Evolutionary conservation across 2,329 filamentous ascomycete genomes (phyloP), one percentile per base, ranked within the genome.

Genomic region (Stachybotrys chlorohalonatus): DNA sequence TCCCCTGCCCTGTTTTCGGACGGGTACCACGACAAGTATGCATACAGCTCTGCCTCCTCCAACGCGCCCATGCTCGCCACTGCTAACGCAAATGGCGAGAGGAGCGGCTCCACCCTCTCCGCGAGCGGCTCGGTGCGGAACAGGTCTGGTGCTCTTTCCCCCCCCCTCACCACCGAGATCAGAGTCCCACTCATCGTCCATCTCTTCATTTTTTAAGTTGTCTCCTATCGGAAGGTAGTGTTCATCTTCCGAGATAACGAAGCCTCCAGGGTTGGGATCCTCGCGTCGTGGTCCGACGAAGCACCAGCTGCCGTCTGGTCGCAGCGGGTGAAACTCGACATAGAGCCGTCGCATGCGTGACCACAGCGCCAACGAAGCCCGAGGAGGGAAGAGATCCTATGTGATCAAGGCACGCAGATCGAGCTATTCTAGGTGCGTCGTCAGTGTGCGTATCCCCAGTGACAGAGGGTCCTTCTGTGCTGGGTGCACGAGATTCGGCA

Each of bases 31-130:
- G 52, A 52, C 49, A 64, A 49, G 54, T 60, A 51, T 11, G 60
- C 51, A 48, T 62, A 63, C 24, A 64, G 36, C 54, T 64, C 60
- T 3, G 62, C 62, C 47, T 60, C 56, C 39, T 64, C 58, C 49
- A 64, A 53, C 32, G 17, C 47, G n/a, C 56, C 47, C 62, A 62
- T 64, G n/a, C 57, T 57, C 13, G 56, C 52, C 49, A 63, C 31
- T 39, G 60, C 56, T 55, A 42, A 54, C 1, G 60, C 62, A 57
- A 63, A 63, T 31, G 57, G 58, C 47, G 55, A 53, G 47, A 63
- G 57, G 16, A 64, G 55, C 13, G 62, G 62, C 57, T 64, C 59
- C 32, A 64, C 57, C 47, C 53, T 57, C 31, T 56, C 52, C 24
- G 52, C 30, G 53, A 51, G 45, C 7, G 61, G 62, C 53, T 59